Conservation (phyloP, 768 basidiomycete genomes). For the Omphalotus guepiniiformis region DNA sequence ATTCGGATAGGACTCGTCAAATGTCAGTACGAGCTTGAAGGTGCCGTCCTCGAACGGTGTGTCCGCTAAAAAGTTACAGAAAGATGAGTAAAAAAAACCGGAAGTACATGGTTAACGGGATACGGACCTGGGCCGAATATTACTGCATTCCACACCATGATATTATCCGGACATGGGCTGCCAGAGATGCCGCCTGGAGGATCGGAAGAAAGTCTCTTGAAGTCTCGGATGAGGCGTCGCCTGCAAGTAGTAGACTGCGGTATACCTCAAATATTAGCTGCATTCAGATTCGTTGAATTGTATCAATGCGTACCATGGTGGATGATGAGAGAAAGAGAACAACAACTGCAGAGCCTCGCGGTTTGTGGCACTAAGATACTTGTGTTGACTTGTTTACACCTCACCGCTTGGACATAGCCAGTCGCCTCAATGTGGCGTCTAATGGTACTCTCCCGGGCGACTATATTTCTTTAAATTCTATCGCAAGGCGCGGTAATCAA, state of each 20-base stretch:
- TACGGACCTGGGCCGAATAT: constrained; percentile 94
- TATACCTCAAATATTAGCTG: too few relatives aligned
- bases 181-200: constrained; percentile 96
- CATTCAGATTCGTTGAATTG: too few relatives aligned
- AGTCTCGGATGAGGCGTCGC: constrained; percentile 95
- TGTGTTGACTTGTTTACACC: too few relatives aligned
- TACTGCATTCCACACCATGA: constrained; percentile 99
- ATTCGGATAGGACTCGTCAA: constrained; percentile 98
- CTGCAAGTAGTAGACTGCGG: constrained; percentile 97
- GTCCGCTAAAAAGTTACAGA: constrained; percentile 55
- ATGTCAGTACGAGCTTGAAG: constrained; percentile 92
- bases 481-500: too few relatives aligned
- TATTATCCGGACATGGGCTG: constrained; percentile 95
- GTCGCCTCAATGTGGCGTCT: too few relatives aligned
- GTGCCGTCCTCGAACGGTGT: constrained; percentile 99
- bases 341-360: too few relatives aligned
- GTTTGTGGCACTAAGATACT: too few relatives aligned
- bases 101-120: neutral
- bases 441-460: too few relatives aligned
- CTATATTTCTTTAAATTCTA: too few relatives aligned
- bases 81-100: constrained; percentile 3
- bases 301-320: too few relatives aligned
- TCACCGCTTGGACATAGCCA: too few relatives aligned
- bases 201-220: constrained; percentile 91
- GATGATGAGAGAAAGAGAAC: too few relatives aligned